These are phyloP conservation scores for Paecilomyces variotii DNA, from an alignment of 2,329 filamentous ascomycete genomes.

Conservation along the genomic window DNA sequence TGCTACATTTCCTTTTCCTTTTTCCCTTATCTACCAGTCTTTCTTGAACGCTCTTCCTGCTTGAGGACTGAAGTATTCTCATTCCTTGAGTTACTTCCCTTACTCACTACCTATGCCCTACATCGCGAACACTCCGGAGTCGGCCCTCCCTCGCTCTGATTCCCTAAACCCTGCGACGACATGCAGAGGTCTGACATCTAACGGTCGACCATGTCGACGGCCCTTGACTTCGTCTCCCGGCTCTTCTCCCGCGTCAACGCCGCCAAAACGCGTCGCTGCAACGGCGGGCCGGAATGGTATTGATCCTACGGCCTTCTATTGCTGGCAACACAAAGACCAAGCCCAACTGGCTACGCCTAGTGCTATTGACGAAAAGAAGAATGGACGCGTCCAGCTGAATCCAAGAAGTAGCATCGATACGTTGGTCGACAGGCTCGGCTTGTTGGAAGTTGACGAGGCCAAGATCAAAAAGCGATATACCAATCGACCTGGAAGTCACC, in stretches of 20 bases:
- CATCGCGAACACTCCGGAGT: constrained; percentile 70
- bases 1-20: not conserved
- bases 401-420: constrained; percentile 77
- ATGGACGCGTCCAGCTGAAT: constrained; percentile 39
- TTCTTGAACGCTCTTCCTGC: too few species aligned
- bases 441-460: constrained; percentile 54
- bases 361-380: not conserved
- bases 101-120: constrained; percentile 49
- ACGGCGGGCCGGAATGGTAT: constrained; percentile 17
- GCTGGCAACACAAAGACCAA: constrained; percentile 94
- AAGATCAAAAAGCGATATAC: constrained; percentile 8
- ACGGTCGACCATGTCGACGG: constrained; percentile 75
- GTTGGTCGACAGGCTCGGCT: constrained; percentile 67
- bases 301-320: constrained; percentile 53
- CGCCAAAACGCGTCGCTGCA: constrained; percentile 14
- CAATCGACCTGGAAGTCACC: constrained; percentile 8
- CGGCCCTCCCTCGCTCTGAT: constrained; percentile 67
- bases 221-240: constrained; percentile 48
- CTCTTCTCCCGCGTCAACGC: not conserved
- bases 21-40: too few species aligned
- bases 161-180: constrained; percentile 76
- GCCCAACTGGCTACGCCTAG: constrained; percentile 38
- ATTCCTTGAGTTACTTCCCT: not conserved
- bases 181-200: constrained; percentile 77
- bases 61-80: not conserved